These are phyloP conservation scores for Yamadazyma taylorii DNA, from an alignment of 1,139 yeast species.

Conservation along the genomic window DNA sequence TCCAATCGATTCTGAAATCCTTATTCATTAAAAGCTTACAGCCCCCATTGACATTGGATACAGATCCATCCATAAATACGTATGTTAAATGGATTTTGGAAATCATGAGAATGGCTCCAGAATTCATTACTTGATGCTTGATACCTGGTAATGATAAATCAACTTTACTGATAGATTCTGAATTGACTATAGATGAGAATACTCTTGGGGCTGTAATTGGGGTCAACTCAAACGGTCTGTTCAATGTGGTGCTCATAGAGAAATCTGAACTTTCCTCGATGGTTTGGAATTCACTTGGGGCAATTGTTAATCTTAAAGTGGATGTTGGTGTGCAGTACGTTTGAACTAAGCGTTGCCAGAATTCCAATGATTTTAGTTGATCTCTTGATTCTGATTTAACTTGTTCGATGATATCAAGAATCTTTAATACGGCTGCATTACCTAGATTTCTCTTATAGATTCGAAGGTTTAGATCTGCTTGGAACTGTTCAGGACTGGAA, in stretches of 20 bases:
- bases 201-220: slow-evolving; percentile 68
- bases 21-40: slow-evolving; percentile 61
- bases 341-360: slow-evolving; percentile 41
- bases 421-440: slow-evolving; percentile 45
- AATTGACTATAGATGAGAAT: slow-evolving; percentile 53
- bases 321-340: slow-evolving; percentile 37
- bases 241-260: neutral
- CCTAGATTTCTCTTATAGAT: slow-evolving; percentile 43
- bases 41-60: slow-evolving; percentile 59
- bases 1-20: slow-evolving; percentile 66
- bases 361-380: slow-evolving; percentile 30
- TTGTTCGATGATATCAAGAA: slow-evolving; percentile 40
- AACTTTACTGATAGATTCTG: slow-evolving; percentile 48
- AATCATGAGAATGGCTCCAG: slow-evolving; percentile 64
- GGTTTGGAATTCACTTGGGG: slow-evolving; percentile 11
- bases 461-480: slow-evolving; percentile 37
- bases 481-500: slow-evolving; percentile 21
- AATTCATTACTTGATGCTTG: slow-evolving; percentile 63
- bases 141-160: slow-evolving; percentile 63
- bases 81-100: slow-evolving; percentile 56
- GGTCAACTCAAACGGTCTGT: slow-evolving; percentile 63
- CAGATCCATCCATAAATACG: slow-evolving; percentile 67
- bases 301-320: slow-evolving; percentile 27
- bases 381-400: slow-evolving; percentile 33
- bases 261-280: slow-evolving; percentile 1